Evolutionary conservation across 2,329 filamentous ascomycete genomes (phyloP).

Genomic region (Bipolaris zeicola): DNA sequence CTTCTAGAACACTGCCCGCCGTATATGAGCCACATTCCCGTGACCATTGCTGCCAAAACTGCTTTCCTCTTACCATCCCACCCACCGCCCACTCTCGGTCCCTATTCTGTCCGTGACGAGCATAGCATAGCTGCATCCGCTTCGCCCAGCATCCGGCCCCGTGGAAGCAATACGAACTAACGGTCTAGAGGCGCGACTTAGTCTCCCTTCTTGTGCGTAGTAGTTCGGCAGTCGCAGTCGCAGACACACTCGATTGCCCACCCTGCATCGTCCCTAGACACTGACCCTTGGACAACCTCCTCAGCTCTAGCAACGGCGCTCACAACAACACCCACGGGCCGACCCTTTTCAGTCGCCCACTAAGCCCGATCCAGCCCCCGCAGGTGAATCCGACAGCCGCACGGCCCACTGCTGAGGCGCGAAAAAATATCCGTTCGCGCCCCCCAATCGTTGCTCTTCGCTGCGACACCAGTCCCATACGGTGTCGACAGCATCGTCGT

Average conservation of each 20-base stretch:
- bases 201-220: conserved; percentile 14
- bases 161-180: conserved; percentile 26
- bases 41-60: conserved; percentile 35
- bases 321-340: conserved; percentile 37
- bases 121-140: conserved; percentile 31
- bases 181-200: conserved; percentile 30
- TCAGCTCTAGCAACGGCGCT: conserved; percentile 20
- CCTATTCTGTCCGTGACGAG: conserved; percentile 25
- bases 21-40: conserved; percentile 32
- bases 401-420: conserved; percentile 22
- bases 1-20: conserved; percentile 23
- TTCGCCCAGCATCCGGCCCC: conserved; percentile 32
- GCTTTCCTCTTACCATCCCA: conserved; percentile 18
- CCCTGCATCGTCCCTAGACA: conserved; percentile 10
- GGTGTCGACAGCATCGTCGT: conserved; percentile 29
- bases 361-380: conserved; percentile 28
- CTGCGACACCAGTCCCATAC: conserved; percentile 30
- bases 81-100: conserved; percentile 11
- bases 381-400: conserved; percentile 31
- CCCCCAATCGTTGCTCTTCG: conserved; percentile 10
- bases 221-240: conserved; percentile 7
- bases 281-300: conserved; percentile 6
- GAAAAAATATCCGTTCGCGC: conserved; percentile 31
- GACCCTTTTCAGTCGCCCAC: conserved; percentile 41
- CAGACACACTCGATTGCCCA: conserved; percentile 9